Base-by-base conservation (phyloP, 306 rosid species). In the Trifolium dubium region DNA sequence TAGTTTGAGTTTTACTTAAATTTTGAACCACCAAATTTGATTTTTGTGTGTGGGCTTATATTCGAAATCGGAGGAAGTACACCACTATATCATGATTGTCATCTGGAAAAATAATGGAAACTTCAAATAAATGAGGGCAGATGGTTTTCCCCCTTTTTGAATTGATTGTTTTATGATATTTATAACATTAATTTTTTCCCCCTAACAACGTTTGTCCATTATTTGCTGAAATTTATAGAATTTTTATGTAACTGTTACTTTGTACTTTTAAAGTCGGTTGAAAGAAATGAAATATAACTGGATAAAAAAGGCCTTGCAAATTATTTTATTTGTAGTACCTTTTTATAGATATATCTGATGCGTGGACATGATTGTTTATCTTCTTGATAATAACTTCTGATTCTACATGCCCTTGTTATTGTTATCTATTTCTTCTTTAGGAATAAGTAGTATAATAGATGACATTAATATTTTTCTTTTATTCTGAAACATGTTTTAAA, bases 401-500 rank as follows among this genome's bases (percentile, higher is more conserved):
- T 32, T 71, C 44, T 17, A 17, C 70, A 34, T 18, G 6, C 55
- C 51, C 64, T 59, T 35, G 51, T 41, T 61, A 34, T 14, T 29
- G 32, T 4, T 63, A 31, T 62, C 49, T 67, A 13, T 46, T 80
- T 64, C 31, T 9, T 63, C 12, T 62, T 44, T 23, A 64, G 39
- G 18, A 72, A 29, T 31, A 8, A 6, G 30, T 66, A 40, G 29
- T 14, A 50, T 30, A 14, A 17, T 32, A 46, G 49, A 49, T 17
- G 60, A 32, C 61, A 56, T 4, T 31, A 6, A 35, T 50, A 11
- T 31, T 44, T 40, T 43, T 43, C 31, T 7, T 64, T 37, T 14
- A 41, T 63, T 41, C 55, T 82, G 63, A 60, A 35, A 46, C 19
- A 40, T 32, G 43, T 67, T 71, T 17, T 32, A 17, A 34, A 51